These are phyloP conservation scores for Eucalyptus dawsonii DNA, from an alignment of 345 rosid genomes.

Conservation along the genomic window DNA sequence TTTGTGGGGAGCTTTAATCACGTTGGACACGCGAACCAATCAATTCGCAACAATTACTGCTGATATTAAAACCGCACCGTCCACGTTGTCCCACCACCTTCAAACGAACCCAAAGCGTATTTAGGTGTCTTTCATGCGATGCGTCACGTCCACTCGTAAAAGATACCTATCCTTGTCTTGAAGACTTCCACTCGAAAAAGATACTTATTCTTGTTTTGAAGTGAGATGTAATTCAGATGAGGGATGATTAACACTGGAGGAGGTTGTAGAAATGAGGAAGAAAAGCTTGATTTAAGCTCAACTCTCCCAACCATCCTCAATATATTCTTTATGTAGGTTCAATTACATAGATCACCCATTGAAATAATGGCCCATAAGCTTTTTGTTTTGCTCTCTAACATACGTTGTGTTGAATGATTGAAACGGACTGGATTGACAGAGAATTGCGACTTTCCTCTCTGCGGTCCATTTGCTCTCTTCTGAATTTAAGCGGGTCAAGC, in stretches of 20 bases:
- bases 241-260: background rate
- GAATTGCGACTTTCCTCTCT: background rate
- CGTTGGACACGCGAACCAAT: background rate
- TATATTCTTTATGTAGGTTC: background rate
- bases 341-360: background rate
- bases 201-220: background rate
- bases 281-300: background rate
- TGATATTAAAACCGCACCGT: background rate
- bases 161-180: background rate
- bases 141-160: background rate
- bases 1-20: background rate
- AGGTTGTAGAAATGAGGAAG: background rate
- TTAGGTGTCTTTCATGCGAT: too few species aligned
- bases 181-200: background rate
- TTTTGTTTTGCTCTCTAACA: background rate
- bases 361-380: background rate
- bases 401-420: background rate
- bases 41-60: background rate
- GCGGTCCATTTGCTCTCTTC: background rate
- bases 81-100: background rate
- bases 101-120: background rate
- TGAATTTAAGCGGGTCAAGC: background rate
- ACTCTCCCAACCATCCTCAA: background rate
- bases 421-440: background rate
- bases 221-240: background rate